These are phyloP conservation scores for Diaporthe citri DNA, from an alignment of 2,329 filamentous ascomycete species.

Conservation along the genomic window DNA sequence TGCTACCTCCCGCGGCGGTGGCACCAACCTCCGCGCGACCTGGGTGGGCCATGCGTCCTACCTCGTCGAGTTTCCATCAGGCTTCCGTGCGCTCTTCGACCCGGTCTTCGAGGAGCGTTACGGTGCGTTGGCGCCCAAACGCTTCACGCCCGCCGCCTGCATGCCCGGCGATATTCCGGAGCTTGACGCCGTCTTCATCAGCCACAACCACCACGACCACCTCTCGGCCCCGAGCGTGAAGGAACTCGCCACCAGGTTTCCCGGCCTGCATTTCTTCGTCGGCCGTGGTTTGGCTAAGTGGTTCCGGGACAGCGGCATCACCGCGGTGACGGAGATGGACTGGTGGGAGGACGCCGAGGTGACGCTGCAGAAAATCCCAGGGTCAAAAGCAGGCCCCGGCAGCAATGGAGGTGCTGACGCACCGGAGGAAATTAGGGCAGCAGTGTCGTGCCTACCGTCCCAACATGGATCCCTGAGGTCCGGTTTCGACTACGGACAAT, in stretches of 20 bases:
- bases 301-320: conserved; percentile 71
- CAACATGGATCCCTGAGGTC: conserved; percentile 8
- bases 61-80: conserved; percentile 40
- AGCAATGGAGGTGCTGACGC: not conserved
- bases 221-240: conserved; percentile 47
- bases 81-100: conserved; percentile 62
- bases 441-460: not conserved
- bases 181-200: conserved; percentile 64
- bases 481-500: conserved; percentile 11
- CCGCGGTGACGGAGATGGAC: conserved; percentile 73
- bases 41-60: conserved; percentile 19
- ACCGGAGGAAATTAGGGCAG: not conserved
- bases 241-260: not conserved
- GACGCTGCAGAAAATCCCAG: not conserved
- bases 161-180: conserved; percentile 60
- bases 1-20: not conserved
- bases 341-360: conserved; percentile 72
- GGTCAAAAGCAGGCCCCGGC: too few relatives aligned
- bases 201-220: conserved; percentile 70
- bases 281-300: conserved; percentile 75
- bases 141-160: conserved; percentile 65
- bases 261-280: conserved; percentile 70
- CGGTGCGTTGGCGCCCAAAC: conserved; percentile 59
- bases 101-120: conserved; percentile 66
- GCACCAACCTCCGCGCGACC: not conserved